Base-by-base conservation (phyloP, 805 yeast species). In the Suhomyces sp. region DNA sequence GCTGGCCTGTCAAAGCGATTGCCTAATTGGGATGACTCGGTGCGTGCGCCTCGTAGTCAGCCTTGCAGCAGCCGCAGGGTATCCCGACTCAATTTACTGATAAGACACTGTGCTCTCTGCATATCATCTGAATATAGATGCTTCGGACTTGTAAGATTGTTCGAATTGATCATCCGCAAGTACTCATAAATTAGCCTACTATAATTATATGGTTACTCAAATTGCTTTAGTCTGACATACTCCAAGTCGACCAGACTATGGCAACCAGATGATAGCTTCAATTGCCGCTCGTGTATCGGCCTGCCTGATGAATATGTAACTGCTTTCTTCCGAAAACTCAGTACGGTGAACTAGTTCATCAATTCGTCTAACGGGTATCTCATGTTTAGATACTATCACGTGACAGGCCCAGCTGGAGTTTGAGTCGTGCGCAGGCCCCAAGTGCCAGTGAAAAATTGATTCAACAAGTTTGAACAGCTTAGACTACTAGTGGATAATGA, bases 401-500 rank as follows among this genome's bases (percentile, higher is more conserved):
- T 37, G 41, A 19, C 6, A n/a, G 35, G n/a, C 17, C 35, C 17
- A 31, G 8, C 19, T 19, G 41, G 20, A 6, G 22, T 12, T 25
- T 10, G 41, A 29, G 44, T 41, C 44, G 44, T 41, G 44, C 44
- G 44, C 29, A 20, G 5, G n/a, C 44, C n/a, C 9, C 17, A 4
- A 20, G 21, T 13, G 6, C 13, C 10, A 21, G 27, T 41, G 44
- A 41, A 41, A 41, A 41, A 41, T 41, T 41, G 44, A 41, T 41
- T 19, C 35, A n/a, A 37, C 41, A 8, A 22, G 19, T 9, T 17
- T 19, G 22, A 37, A 17, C 41, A 19, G 19, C 22, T 17, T 5
- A 37, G 19, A n/a, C 41, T 19, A 37, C 41, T 10, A 37, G 22
- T 41, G 21, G 25, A 41, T 20, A 41, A 82, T 84, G 88, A 83